Conservation (phyloP, 805 yeast species). For the Schwanniomyces pseudopolymorphus region DNA sequence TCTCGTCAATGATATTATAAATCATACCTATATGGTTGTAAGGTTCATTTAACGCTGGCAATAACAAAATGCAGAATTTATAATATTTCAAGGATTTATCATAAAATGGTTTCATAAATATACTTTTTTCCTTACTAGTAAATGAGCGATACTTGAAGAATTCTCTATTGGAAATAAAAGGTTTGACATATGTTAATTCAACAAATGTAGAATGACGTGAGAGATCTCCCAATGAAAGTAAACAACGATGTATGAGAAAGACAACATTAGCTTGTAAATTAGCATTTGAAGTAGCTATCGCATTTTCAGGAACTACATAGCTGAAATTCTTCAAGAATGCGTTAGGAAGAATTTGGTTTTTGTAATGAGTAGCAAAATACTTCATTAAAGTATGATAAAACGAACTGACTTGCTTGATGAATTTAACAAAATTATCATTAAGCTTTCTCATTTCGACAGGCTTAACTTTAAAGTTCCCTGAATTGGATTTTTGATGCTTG, state of each 20-base stretch:
- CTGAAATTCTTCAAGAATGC: conserved; percentile 27
- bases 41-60: conserved; percentile 71
- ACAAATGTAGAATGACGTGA: conserved; percentile 55
- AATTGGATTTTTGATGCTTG: conserved; percentile 11
- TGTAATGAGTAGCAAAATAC: conserved; percentile 36
- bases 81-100: conserved; percentile 34
- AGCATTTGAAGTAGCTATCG: conserved; percentile 9
- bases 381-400: conserved; percentile 49
- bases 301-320: conserved; percentile 15
- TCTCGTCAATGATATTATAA: conserved; percentile 40
- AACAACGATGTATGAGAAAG: conserved; percentile 47
- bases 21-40: conserved; percentile 58
- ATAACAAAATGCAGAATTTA: conserved; percentile 51
- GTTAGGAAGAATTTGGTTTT: conserved; percentile 34
- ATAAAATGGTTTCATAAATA: conserved; percentile 29
- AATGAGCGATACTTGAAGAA: conserved; percentile 35
- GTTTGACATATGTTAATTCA: conserved; percentile 46
- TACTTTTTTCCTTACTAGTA: conserved; percentile 27
- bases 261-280: conserved; percentile 31
- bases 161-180: conserved; percentile 24
- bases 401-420: conserved; percentile 43
- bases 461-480: conserved; percentile 21
- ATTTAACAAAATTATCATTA: conserved; percentile 51
- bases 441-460: conserved; percentile 59
- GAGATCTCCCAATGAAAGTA: conserved; percentile 56